phyloP scores from a whole-genome alignment of 352 stramenopile species.

The Phytopythium aichiense region DNA sequence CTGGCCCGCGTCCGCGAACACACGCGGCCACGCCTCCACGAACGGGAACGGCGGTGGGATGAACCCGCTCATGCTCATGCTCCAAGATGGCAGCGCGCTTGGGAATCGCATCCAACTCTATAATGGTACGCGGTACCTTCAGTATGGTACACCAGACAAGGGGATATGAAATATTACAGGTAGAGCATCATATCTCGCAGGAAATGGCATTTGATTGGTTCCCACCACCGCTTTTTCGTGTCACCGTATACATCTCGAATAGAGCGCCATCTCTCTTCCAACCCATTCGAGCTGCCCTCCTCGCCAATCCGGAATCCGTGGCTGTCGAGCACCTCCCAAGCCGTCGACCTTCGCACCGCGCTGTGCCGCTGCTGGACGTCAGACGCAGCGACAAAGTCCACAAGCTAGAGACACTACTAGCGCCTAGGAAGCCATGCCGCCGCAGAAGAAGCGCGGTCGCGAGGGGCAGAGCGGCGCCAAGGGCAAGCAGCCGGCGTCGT shows the following conservation, averaged over 20 bases:
- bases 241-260: not conserved
- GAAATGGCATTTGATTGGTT: not conserved
- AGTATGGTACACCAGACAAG: not conserved
- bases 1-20: conserved; percentile 35
- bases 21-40: conserved; percentile 49
- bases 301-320: conserved; percentile 1
- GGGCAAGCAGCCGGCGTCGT: conserved; percentile 8
- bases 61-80: conserved; percentile 26
- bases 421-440: conserved; percentile 12
- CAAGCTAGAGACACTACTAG: too few species aligned
- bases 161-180: not conserved
- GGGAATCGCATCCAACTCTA: not conserved
- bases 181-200: not conserved
- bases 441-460: conserved; percentile 34
- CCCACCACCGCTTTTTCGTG: not conserved
- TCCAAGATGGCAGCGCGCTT: too few species aligned
- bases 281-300: not conserved
- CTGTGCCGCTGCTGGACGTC: not conserved
- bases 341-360: not conserved
- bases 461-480: conserved; percentile 10
- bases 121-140: not conserved
- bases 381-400: not conserved
- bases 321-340: not conserved
- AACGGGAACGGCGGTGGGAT: conserved; percentile 81
- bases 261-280: not conserved